Conservation (phyloP, 768 basidiomycete species). For the Pleurotus salmoneostramineus region DNA sequence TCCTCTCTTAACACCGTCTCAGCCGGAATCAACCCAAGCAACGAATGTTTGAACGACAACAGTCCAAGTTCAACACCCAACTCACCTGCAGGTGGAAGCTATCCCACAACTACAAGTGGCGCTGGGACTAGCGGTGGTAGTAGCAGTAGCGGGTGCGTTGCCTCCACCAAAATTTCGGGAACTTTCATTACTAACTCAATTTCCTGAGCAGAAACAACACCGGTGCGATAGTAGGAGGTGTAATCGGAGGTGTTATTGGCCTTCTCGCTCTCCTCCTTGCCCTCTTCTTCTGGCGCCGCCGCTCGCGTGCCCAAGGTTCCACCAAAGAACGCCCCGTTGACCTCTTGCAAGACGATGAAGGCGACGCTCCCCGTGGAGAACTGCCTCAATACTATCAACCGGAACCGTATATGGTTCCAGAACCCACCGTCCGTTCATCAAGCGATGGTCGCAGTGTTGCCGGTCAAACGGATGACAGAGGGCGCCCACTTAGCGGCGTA, state of each 20-base stretch:
- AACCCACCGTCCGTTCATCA: slow-evolving; percentile 46
- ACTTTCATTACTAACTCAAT: slow-evolving; percentile 8
- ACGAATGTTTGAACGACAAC: slow-evolving; percentile 47
- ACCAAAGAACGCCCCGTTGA: slow-evolving; percentile 61
- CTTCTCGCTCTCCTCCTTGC: slow-evolving; percentile 35
- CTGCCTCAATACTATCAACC: slow-evolving; percentile 72
- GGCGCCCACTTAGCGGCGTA: slow-evolving; percentile 32
- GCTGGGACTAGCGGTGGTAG: slow-evolving; percentile 23
- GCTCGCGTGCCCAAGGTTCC: slow-evolving; percentile 27
- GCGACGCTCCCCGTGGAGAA: slow-evolving; percentile 36
- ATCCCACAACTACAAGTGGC: slow-evolving; percentile 51
- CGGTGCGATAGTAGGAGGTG: slow-evolving; percentile 55
- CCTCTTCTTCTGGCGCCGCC: slow-evolving; percentile 49
- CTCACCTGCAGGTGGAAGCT: slow-evolving; percentile 68
- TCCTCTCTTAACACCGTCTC: slow-evolving; percentile 56
- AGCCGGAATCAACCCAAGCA: slow-evolving; percentile 43
- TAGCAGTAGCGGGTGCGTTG: slow-evolving; percentile 16
- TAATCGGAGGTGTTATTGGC: slow-evolving; percentile 50
- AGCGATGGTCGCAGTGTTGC: slow-evolving; percentile 23
- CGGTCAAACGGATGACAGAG: slow-evolving; percentile 21
- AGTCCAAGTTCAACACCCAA: slow-evolving; percentile 81
- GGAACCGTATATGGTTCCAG: slow-evolving; percentile 71
- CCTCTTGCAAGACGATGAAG: slow-evolving; percentile 62
- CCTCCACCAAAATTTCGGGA: not conserved
- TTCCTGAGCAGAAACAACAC: slow-evolving; percentile 23